Base-by-base conservation (phyloP, 2,329 filamentous ascomycete species). In the Epichloe uncinata region DNA sequence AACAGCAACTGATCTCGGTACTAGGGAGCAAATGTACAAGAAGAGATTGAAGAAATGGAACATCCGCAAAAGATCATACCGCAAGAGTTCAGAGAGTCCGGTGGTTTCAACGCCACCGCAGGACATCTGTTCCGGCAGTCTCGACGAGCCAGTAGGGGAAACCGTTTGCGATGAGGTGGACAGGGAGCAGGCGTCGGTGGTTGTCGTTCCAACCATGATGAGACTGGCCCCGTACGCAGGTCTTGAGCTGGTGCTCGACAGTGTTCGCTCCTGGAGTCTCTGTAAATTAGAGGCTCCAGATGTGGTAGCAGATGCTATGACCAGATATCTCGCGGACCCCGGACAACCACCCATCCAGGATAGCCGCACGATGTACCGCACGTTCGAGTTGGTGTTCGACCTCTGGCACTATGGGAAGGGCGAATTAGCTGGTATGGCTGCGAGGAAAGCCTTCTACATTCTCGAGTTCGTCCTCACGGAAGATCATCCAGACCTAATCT, bases 11-110 rank as follows among this genome's bases (percentile, higher is more conserved):
- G 16, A 13, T 34, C 6, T 22, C 33, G 6, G 16, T 33, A 26
- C 45, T 42, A 68, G 65, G 48, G 63, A 66, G 50, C 64, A 68
- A 57, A 68, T 67, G 64, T 68, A 66, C 49, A 68, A 68, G 51
- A 68, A 68, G 53, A 60, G 65, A 34, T 55, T 68, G 42, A 65
- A 63, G 55, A 68, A 66, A 53, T 68, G 65, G 65, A 63, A 65
- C 46, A 52, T 68, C 20, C 61, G 65, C 48, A 68, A 68, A 49
- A 59, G 64, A 37, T 57, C 57, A 48, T 66, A 67, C 53, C 59
- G 64, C 42, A 66, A 62, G 53, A 43, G 44, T 12, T 35, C 46
- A 13, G 48, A 43, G 13, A 47, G 41, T 15, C 38, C 52, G 8
- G 20, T 38, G 4, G 45, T 37, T 1, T 51, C 52, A n/a, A 53